A percentile compares a stretch with the other conserved stretches of the same genome.
phyloP scores from a whole-genome alignment of 176 grass and related monocot genomes.

The Eragrostis curvula region DNA sequence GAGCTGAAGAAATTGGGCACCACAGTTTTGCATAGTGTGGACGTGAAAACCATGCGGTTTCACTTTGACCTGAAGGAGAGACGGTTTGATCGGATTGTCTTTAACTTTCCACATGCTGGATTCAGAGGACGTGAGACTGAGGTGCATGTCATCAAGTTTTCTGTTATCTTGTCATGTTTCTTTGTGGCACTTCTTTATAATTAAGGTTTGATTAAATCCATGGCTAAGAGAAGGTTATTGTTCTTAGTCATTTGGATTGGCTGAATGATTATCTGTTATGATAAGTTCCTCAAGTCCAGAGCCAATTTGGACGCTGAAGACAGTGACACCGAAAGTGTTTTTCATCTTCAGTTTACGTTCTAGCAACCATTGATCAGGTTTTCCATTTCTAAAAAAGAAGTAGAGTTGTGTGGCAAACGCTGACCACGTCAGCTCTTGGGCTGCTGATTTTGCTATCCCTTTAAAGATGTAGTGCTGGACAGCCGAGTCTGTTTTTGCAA shows the following conservation, averaged over 20 bases:
- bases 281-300: too few species aligned
- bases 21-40: slow-evolving; percentile 42
- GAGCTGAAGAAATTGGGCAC: slow-evolving; percentile 32
- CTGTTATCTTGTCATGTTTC: not conserved
- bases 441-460: not conserved
- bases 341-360: too few species aligned
- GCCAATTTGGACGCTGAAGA: too few species aligned
- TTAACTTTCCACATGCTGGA: slow-evolving; percentile 64
- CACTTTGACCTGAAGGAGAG: slow-evolving; percentile 36
- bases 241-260: too few species aligned
- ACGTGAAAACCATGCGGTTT: slow-evolving; percentile 42
- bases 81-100: slow-evolving; percentile 55
- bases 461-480: not conserved
- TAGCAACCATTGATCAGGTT: too few species aligned
- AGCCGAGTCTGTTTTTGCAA: slow-evolving; percentile 35
- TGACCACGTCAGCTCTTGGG: slow-evolving; percentile 1
- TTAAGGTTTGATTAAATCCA: too few species aligned
- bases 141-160: slow-evolving; percentile 7
- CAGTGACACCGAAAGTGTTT: too few species aligned
- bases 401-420: slow-evolving; percentile 26
- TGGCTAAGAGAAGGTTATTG: too few species aligned
- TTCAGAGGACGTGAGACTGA: slow-evolving; percentile 38
- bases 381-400: too few species aligned
- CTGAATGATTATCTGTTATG: too few species aligned
- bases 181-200: too few species aligned